Evolutionary conservation across 768 basidiomycete species (phyloP), one percentile per base, ranked within the genome.

Genomic region (Lactarius hatsudake): DNA sequence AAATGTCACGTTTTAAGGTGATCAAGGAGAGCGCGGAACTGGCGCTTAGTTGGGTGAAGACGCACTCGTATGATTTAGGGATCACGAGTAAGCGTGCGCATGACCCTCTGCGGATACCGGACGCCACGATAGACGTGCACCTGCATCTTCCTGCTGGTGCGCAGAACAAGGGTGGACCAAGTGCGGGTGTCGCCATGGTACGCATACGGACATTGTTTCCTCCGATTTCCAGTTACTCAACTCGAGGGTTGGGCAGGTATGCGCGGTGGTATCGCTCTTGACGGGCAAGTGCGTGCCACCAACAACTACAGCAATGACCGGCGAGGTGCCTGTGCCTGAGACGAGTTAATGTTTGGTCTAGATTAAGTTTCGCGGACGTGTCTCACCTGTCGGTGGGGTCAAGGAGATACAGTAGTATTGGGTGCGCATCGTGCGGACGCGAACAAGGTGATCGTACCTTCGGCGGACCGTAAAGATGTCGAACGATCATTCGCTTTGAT

Each of bases 131-230:
- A 56, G 94, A 98, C 73, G 79, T 98, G 12, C 95, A 98, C 72
- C 79, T 95, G 18, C 95, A 97, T 74, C 80, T 96, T 10, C 96
- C 95, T 1, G 84, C 91, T 1, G 96, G 96, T 0, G 91, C 93
- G 2, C 90, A 94, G 76, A 93, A 88, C 83, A 97, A 96, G 79
- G 94, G 96, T 72, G 94, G 94, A 0, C 94, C 94, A 0, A 93
- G 90, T 73, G 94, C 94, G 0, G 94, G 94, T 2, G 82, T 96
- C 30, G 91, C 92, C 0, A 94, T 96, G 86, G 91, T 93, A 68
- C 65, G 81, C 73, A 26, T 5, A 17, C 55, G 18, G 58, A 42
- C 8, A 18, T 55, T 20, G 9, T 55, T 9, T 38, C 9, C 45
- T 36, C 59, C 62, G 26, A 67, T 53, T 12, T 6, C 42, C 28